Evolutionary conservation across 148 eudicot species (phyloP).

Genomic region (Amaranthus palmeri): DNA sequence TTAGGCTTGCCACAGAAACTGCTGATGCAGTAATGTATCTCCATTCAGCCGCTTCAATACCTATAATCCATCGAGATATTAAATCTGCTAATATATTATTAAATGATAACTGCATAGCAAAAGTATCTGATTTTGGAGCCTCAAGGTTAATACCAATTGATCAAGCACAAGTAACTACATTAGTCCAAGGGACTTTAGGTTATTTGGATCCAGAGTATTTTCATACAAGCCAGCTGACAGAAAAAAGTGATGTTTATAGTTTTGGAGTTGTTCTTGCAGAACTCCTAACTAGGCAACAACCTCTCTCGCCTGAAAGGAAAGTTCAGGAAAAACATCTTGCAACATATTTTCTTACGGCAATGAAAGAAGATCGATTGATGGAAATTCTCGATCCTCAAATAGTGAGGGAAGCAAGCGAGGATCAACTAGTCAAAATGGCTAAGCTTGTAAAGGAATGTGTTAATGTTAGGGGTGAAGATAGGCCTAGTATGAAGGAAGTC

Average conservation of each 20-base stretch:
- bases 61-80: conserved; percentile 18
- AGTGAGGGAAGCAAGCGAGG: conserved; percentile 15
- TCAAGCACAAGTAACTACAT: conserved; percentile 8
- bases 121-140: conserved; percentile 20
- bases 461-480: background rate
- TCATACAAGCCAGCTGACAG: conserved; percentile 5
- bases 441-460: conserved; percentile 17
- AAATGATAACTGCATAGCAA: background rate
- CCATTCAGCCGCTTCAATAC: conserved; percentile 19
- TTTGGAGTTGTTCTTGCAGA: conserved; percentile 19
- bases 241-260: background rate
- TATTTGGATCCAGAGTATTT: conserved; percentile 22
- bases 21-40: background rate
- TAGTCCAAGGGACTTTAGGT: conserved; percentile 19
- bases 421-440: conserved; percentile 12
- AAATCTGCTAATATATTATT: conserved; percentile 14
- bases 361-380: background rate
- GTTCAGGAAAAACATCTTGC: conserved; percentile 4
- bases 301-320: background rate
- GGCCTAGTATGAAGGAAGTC: no score
- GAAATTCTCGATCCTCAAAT: conserved; percentile 17
- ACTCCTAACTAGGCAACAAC: conserved; percentile 6
- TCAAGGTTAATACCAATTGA: conserved; percentile 19
- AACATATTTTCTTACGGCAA: background rate
- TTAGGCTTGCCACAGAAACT: conserved; percentile 15